Evolutionary conservation across 2,329 filamentous ascomycete species (phyloP).

Genomic region (Fusarium oxysporum): DNA sequence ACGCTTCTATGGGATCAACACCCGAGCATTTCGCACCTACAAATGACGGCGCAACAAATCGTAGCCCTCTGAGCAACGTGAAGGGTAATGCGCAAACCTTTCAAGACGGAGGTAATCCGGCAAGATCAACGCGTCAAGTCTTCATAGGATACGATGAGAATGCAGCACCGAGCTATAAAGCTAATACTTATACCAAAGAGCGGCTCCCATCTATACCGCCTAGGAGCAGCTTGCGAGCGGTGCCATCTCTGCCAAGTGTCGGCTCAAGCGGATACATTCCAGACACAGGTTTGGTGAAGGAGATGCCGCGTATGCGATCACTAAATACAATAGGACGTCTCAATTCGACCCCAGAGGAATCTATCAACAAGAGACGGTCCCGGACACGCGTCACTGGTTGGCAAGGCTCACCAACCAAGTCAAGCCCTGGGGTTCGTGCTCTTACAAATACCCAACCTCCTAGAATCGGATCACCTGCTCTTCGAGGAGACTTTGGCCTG

Average conservation of each 20-base stretch:
- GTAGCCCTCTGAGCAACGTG: constrained; percentile 24
- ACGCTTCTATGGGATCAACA: constrained; percentile 60
- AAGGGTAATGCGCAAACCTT: constrained; percentile 20
- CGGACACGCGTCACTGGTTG: constrained; percentile 33
- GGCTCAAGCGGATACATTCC: background rate
- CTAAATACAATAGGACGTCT: constrained; percentile 40
- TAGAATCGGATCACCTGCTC: constrained; percentile 13
- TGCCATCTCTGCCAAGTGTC: constrained; percentile 43
- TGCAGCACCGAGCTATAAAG: constrained; percentile 9
- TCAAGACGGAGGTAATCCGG: background rate
- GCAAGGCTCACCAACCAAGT: constrained; percentile 42
- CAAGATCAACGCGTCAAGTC: background rate
- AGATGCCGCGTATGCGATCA: constrained; percentile 42
- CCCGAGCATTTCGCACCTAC: constrained; percentile 12
- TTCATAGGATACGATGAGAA: constrained; percentile 33
- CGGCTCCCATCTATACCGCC: constrained; percentile 29
- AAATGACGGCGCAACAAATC: background rate
- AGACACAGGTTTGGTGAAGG: background rate
- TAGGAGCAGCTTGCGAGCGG: constrained; percentile 36
- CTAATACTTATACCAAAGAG: background rate
- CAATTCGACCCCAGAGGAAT: constrained; percentile 31
- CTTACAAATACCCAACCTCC: constrained; percentile 28
- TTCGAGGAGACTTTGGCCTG: background rate
- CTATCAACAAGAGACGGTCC: constrained; percentile 36
- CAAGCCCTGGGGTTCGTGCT: constrained; percentile 43